phyloP scores from a whole-genome alignment of 1,139 yeast species.

The Scheffersomyces illinoinensis region DNA sequence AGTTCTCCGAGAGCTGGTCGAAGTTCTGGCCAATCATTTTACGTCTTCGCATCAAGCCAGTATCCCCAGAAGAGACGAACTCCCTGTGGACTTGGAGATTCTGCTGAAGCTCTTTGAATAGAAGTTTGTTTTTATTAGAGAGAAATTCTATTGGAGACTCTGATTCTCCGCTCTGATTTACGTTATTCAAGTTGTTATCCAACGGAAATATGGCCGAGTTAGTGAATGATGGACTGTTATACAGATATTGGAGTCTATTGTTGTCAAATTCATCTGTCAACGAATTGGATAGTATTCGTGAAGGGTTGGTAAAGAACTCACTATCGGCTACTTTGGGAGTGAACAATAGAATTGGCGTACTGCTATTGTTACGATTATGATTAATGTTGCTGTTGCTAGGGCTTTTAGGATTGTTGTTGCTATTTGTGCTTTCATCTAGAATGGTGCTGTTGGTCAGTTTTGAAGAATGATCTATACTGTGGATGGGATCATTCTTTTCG shows the following conservation, averaged over 20 bases:
- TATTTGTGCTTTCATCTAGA: constrained; percentile 2
- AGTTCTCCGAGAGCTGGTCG: constrained; percentile 40
- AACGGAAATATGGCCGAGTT: background rate
- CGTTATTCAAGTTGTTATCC: background rate
- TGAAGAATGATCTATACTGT: constrained; percentile 1
- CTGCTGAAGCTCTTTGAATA: constrained; percentile 23
- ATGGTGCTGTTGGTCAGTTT: constrained; percentile 11
- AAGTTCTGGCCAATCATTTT: constrained; percentile 26
- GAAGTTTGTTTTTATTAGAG: constrained; percentile 25
- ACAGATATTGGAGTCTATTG: background rate
- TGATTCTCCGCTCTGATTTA: background rate
- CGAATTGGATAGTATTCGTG: constrained; percentile 10
- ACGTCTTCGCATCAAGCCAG: constrained; percentile 30
- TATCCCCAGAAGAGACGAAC: constrained; percentile 31
- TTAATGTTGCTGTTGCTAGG: background rate
- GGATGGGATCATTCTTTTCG: background rate
- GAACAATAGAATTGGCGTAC: background rate
- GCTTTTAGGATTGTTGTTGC: constrained; percentile 5
- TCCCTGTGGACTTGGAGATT: constrained; percentile 24
- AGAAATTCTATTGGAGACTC: constrained; percentile 32
- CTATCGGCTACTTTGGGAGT: constrained; percentile 14
- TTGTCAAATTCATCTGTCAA: background rate
- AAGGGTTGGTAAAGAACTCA: constrained; percentile 24
- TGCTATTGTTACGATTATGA: background rate
- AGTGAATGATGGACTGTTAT: background rate